Evolutionary conservation across 768 basidiomycete species (phyloP).

Genomic region (Lactarius tabidus): DNA sequence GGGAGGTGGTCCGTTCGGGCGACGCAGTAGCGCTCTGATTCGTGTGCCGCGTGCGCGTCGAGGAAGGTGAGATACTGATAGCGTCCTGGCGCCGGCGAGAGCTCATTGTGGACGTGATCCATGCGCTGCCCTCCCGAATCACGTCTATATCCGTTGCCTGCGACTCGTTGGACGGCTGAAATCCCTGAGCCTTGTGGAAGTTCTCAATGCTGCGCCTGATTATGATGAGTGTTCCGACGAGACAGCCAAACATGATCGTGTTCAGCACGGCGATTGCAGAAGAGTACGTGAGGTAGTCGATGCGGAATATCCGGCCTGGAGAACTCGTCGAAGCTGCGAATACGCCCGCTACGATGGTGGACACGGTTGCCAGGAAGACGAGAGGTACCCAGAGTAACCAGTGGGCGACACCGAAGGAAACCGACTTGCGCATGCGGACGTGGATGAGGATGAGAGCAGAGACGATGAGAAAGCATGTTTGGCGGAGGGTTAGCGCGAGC

Average conservation of each 20-base stretch:
- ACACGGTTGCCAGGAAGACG: slow-evolving; percentile 48
- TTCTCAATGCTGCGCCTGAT: slow-evolving; percentile 62
- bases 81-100: slow-evolving; percentile 46
- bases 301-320: slow-evolving; percentile 44
- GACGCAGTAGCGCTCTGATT: slow-evolving; percentile 38
- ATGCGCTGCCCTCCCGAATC: slow-evolving; percentile 72
- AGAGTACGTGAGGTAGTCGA: slow-evolving; percentile 58
- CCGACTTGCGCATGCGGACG: slow-evolving; percentile 63
- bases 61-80: slow-evolving; percentile 55
- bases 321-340: slow-evolving; percentile 49
- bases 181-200: slow-evolving; percentile 40
- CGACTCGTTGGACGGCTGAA: slow-evolving; percentile 48
- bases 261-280: slow-evolving; percentile 48
- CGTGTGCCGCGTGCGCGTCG: slow-evolving; percentile 44
- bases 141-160: slow-evolving; percentile 67
- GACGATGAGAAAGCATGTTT: slow-evolving; percentile 63
- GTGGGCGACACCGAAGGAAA: slow-evolving; percentile 64
- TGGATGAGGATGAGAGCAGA: slow-evolving; percentile 60
- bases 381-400: slow-evolving; percentile 74
- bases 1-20: slow-evolving; percentile 7
- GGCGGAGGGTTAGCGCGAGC: slow-evolving; percentile 62
- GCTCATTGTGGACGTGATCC: slow-evolving; percentile 66
- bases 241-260: slow-evolving; percentile 51
- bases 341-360: slow-evolving; percentile 56
- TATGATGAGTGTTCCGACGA: slow-evolving; percentile 57